phyloP scores from a whole-genome alignment of 2,329 filamentous ascomycete genomes.

The Ustilaginoidea virens region DNA sequence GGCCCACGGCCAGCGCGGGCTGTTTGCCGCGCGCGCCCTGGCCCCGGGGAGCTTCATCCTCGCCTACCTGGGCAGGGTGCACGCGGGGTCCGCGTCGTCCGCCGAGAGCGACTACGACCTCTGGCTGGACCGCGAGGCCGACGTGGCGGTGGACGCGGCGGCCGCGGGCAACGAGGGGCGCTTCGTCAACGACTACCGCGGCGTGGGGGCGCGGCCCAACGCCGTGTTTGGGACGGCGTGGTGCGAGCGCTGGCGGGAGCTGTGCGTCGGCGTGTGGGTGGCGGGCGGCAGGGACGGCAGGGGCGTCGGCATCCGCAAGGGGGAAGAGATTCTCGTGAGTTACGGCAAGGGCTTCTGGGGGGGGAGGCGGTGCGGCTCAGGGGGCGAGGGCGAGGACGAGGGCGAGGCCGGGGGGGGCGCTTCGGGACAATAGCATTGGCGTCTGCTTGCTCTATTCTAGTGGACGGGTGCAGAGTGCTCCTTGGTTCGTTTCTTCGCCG shows the following conservation, averaged over 20 bases:
- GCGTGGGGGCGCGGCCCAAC: slow-evolving; percentile 36
- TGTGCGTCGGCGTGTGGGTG: slow-evolving; percentile 43
- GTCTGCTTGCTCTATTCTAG: no score
- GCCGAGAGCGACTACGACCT: slow-evolving; percentile 42
- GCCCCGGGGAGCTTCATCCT: slow-evolving; percentile 39
- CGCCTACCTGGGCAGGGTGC: slow-evolving; percentile 46
- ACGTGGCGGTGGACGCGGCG: slow-evolving; percentile 45
- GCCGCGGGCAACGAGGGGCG: slow-evolving; percentile 45
- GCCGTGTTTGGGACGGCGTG: slow-evolving; percentile 45
- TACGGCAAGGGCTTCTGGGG: slow-evolving; percentile 56
- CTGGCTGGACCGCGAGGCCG: slow-evolving; percentile 41
- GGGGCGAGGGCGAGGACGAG: no score
- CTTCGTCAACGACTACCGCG: slow-evolving; percentile 53
- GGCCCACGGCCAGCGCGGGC: slow-evolving; percentile 40
- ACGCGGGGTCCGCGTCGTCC: slow-evolving; percentile 19
- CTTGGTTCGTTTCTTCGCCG: no score
- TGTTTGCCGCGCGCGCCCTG: slow-evolving; percentile 41
- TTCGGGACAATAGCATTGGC: no score
- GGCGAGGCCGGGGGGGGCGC: no score
- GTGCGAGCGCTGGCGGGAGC: slow-evolving; percentile 34
- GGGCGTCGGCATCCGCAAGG: slow-evolving; percentile 26
- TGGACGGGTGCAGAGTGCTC: no score
- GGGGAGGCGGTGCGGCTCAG: slow-evolving; percentile 20
- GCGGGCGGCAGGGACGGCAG: slow-evolving; percentile 15
- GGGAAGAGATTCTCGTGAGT: slow-evolving; percentile 49